Percentiles rank a stretch among this genome's conserved stretches.
Conservation (phyloP, 768 basidiomycete genomes). For the button mushroom (Agaricus bisporus) region DNA sequence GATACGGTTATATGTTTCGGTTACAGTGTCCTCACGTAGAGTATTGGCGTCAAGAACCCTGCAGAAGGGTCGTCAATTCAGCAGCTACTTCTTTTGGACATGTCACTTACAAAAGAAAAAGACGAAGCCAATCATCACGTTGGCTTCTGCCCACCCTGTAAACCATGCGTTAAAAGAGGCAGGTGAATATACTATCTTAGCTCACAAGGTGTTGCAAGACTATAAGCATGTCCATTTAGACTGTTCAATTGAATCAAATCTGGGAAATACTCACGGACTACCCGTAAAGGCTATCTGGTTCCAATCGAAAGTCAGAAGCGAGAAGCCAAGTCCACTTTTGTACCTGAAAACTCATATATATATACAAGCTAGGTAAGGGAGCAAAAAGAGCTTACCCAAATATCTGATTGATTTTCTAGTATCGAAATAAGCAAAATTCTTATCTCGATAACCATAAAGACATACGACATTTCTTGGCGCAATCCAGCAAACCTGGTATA, state of each 20-base stretch:
- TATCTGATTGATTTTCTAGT: slow-evolving; percentile 48
- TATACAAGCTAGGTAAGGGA: not conserved
- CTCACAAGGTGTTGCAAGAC: slow-evolving; percentile 44
- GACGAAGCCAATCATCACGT: slow-evolving; percentile 55
- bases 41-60: slow-evolving; percentile 47
- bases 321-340: slow-evolving; percentile 46
- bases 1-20: not conserved
- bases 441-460: slow-evolving; percentile 10
- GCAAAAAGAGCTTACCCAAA: slow-evolving; percentile 36
- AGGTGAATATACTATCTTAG: not conserved
- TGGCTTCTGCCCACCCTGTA: slow-evolving; percentile 72
- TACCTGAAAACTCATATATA: slow-evolving; percentile 24
- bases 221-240: slow-evolving; percentile 13
- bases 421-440: not conserved
- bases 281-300: slow-evolving; percentile 66
- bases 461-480: slow-evolving; percentile 50
- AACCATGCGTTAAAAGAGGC: slow-evolving; percentile 12
- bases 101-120: slow-evolving; percentile 53
- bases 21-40: slow-evolving; percentile 28
- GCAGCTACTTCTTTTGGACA: not conserved
- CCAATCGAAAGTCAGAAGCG: slow-evolving; percentile 53
- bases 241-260: slow-evolving; percentile 6
- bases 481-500: slow-evolving; percentile 55
- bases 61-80: slow-evolving; percentile 6
- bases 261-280: slow-evolving; percentile 40